Percentiles rank a stretch among this genome's conserved stretches.
These are phyloP conservation scores for Backusella psychrophila DNA, from an alignment of 192 early-diverging fungal species.

Conservation along the genomic window DNA sequence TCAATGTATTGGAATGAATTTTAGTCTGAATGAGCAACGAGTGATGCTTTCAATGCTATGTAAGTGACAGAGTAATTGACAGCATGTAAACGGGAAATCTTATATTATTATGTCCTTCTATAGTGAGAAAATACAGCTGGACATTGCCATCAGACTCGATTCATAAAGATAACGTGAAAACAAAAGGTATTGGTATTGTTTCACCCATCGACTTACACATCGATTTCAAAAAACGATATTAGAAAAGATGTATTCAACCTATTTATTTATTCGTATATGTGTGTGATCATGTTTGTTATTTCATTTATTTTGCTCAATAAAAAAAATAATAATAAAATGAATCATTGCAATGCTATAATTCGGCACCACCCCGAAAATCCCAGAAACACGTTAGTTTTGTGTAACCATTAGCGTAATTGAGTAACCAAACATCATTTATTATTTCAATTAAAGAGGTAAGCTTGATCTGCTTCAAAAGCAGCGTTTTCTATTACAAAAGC, in stretches of 20 bases:
- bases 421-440: background rate
- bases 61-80: background rate
- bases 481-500: background rate
- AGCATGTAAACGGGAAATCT: background rate
- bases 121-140: constrained; percentile 30
- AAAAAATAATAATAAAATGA: background rate
- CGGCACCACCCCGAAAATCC: background rate
- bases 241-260: background rate
- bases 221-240: constrained; percentile 17
- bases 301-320: background rate
- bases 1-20: constrained; percentile 65
- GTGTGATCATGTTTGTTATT: too few species aligned
- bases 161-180: constrained; percentile 4
- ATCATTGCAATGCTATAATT: background rate
- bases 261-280: background rate
- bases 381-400: background rate
- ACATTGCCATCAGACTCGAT: constrained; percentile 17
- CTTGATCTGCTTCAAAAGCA: background rate
- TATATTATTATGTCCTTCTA: background rate
- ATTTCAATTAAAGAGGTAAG: background rate
- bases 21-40: constrained; percentile 55
- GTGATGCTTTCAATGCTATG: constrained; percentile 50
- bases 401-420: background rate
- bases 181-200: constrained; percentile 15
- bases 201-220: background rate